Evolutionary conservation across 2,329 filamentous ascomycete genomes (phyloP), one percentile per base, ranked within the genome.

Genomic region (Juglanconis juglandina): DNA sequence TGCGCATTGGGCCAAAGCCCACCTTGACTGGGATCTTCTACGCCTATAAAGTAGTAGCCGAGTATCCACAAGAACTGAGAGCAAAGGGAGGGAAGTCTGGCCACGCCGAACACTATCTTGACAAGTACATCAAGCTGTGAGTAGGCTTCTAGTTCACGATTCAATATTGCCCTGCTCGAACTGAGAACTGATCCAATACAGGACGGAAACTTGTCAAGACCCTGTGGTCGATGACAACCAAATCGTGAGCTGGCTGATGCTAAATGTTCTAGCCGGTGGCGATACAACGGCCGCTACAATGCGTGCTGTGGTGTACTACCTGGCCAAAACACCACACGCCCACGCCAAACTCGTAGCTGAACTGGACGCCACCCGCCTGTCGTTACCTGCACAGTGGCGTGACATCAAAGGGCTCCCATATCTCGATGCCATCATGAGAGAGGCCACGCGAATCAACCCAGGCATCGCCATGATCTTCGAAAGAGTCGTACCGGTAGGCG

Each of bases 391-490:
- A 10, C 49, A 58, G 33, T 52, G 49, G 32, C 8, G 17, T 9
- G 50, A 48, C 4, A 53, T 39, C 9, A 58, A 49, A 4, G 35
- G 14, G 2, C 64, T 77, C 8, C 71, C 71, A 1, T 77, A 73
- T 56, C 68, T 81, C 10, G 70, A 72, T 4, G 76, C 75, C 1
- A 63, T 74, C 10, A 70, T 78, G 8, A 66, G 69, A 39, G 76
- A 79, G 62, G 66, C 72, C 0, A 62, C 80, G 7, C 74, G 79
- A 3, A 56, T 81, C 3, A 74, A 75, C 14, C 77, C 75, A 8
- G 75, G 73, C 0, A 71, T 75, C 0, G 59, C 59, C 9, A 61
- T 68, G 58, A 51, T 61, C 2, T 58, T 70, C 24, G 69, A 70
- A 60, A 59, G 69, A 2, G 17, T 35, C 8, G 34, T 52, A 5